Percentiles rank a stretch among this genome's conserved stretches.
Conservation (phyloP, 352 stramenopile species). For the Pythium brachiatum region DNA sequence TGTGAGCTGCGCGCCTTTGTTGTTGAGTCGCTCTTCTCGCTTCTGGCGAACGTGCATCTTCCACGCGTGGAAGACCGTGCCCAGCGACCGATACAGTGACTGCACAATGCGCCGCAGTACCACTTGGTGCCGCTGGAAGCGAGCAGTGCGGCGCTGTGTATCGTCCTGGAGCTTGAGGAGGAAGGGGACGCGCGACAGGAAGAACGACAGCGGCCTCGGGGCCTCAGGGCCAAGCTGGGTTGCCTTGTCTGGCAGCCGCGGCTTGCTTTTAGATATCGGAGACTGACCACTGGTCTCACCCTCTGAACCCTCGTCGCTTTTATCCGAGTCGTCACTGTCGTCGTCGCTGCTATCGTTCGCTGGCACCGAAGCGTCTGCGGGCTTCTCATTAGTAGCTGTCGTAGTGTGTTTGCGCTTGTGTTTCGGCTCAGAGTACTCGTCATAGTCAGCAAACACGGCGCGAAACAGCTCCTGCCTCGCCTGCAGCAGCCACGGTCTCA, state of each 20-base stretch:
- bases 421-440: conserved; percentile 3
- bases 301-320: conserved; percentile 8
- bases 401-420: not conserved
- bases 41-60: conserved; percentile 33
- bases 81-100: conserved; percentile 47
- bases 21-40: conserved; percentile 40
- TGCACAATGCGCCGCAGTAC: conserved; percentile 52
- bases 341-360: conserved; percentile 1
- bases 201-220: conserved; percentile 42
- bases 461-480: conserved; percentile 42
- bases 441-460: conserved; percentile 47
- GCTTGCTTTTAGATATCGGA: not conserved
- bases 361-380: not conserved
- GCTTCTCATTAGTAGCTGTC: not conserved
- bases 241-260: not conserved
- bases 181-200: conserved; percentile 41
- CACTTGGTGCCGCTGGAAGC: conserved; percentile 41
- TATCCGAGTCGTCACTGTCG: conserved; percentile 12
- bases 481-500: conserved; percentile 29
- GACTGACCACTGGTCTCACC: not conserved
- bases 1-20: conserved; percentile 51
- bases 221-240: conserved; percentile 10
- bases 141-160: conserved; percentile 25
- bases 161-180: conserved; percentile 43
- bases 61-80: conserved; percentile 57